Base-by-base conservation (phyloP, 106 monocot species). In the Dendrobium chrysotoxum region DNA sequence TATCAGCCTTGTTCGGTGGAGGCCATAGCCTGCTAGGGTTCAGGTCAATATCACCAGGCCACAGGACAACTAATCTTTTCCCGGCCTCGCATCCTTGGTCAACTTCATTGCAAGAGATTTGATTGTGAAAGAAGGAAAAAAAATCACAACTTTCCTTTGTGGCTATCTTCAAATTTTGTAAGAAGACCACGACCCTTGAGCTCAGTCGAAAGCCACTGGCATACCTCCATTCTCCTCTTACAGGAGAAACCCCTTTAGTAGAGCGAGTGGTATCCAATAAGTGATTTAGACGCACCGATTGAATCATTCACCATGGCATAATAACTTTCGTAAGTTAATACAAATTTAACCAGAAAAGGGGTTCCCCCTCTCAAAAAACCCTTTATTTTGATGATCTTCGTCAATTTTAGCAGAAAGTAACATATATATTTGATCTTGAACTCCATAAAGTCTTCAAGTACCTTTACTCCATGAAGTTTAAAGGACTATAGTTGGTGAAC, bases 1-100 rank as follows among this genome's bases (percentile, higher is more conserved):
- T n/a, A 55, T 97, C 96, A 1, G 94, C 94, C 83, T 76, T 85
- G 86, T 92, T 97, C 28, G 83, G 53, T 0, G 61, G 61, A 3
- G 90, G 92, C 87, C 91, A 94, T 15, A 85, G 71, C 75, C 81
- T 41, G 12, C 28, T 77, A 18, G 80, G 41, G 30, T n/a, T 74
- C 35, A 39, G 41, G 18, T 53, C 80, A 0, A 72, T 26, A 25
- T 80, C 86, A 0, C 76, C n/a, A 2, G 79, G 75, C 83, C 76
- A 1, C 73, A 82, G n/a, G 96, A 83, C 17, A 83, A 73, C 30
- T 79, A 41, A 18, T 86, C 88, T n/a, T 82, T 84, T 10, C 64
- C 54, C 40, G 80, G 82, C 47, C 77, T 71, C 5, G 86, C 85
- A 65, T 93, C 93, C 82, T 88, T 89, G 0, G 88, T 90, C 44